Base-by-base conservation (phyloP, 1,139 yeast species). In the Eremothecium sinecaudum region DNA sequence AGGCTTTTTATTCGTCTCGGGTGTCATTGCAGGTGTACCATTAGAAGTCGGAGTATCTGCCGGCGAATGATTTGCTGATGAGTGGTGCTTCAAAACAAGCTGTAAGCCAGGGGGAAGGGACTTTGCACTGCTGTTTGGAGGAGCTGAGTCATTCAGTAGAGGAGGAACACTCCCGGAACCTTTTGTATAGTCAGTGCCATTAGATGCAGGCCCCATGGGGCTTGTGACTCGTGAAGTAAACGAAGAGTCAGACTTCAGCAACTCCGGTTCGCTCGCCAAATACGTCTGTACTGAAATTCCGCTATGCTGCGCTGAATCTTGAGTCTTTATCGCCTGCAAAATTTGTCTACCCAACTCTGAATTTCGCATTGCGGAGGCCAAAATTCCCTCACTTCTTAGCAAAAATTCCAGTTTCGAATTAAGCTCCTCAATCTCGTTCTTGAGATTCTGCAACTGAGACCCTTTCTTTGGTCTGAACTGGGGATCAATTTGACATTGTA, bases 381-480 rank as follows among this genome's bases (percentile, higher is more conserved):
- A 67, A 7, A 79, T 56, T 17, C 73, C 69, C 59, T 74, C 93
- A 59, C 79, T 80, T 45, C 78, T 68, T 24, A 83, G 77, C 20
- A 83, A 59, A 61, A 74, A 69, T 48, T 81, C 90, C 37, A 84
- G 79, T 59, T 83, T 83, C 21, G 81, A 69, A 44, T 80, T 75
- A 44, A 86, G 62, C 44, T 80, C 87, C 48, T 79, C 87, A 12
- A 86, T 84, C 48, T 87, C 96, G 48, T 80, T 82, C 47, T 86
- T 72, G 47, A 86, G 64, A 32, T 79, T 70, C 50, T 84, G 94
- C 26, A 86, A 78, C 58, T 84, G 95, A 2, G 90, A 79, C 1
- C 95, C 95, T 57, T 84, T 86, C 50, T 82, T 79, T 3, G 96
- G 96, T 50, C 87, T 71, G 58, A 84, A 87, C 47, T 79, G 79